phyloP scores from a whole-genome alignment of 805 yeast species.

The Candida anglica region DNA sequence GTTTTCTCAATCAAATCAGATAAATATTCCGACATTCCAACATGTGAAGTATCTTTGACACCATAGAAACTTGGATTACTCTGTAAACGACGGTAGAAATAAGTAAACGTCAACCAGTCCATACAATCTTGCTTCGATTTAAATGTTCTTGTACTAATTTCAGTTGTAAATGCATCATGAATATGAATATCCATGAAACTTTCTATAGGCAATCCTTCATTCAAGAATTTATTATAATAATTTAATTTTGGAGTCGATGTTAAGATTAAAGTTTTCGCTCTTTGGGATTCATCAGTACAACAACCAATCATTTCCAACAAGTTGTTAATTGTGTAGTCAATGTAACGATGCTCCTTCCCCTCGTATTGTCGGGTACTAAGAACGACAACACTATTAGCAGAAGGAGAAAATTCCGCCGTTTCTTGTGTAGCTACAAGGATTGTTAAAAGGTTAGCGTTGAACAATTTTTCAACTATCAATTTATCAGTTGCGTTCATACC shows the following conservation, averaged over 20 bases:
- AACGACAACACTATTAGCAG: constrained; percentile 54
- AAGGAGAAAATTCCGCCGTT: constrained; percentile 46
- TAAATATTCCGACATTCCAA: constrained; percentile 74
- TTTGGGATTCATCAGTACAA: constrained; percentile 33
- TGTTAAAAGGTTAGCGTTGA: constrained; percentile 45
- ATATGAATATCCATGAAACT: constrained; percentile 58
- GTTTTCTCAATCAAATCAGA: constrained; percentile 80
- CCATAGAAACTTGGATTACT: constrained; percentile 89
- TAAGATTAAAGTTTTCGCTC: constrained; percentile 44
- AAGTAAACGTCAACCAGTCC: constrained; percentile 85
- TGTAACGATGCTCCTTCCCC: constrained; percentile 65
- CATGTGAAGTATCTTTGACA: constrained; percentile 55
- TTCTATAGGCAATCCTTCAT: constrained; percentile 79
- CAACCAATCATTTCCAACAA: constrained; percentile 61
- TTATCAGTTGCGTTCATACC: constrained; percentile 56
- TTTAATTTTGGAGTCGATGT: constrained; percentile 53
- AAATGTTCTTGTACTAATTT: constrained; percentile 64
- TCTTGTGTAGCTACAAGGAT: constrained; percentile 63
- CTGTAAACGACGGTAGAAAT: constrained; percentile 75
- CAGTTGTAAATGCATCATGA: constrained; percentile 69
- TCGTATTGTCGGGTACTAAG: constrained; percentile 71
- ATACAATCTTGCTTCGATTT: constrained; percentile 76
- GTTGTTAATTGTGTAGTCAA: constrained; percentile 65
- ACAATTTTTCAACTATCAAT: constrained; percentile 50
- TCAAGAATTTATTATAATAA: constrained; percentile 69